Conservation (phyloP, 257 asterid species). For the Solanum chilense region DNA sequence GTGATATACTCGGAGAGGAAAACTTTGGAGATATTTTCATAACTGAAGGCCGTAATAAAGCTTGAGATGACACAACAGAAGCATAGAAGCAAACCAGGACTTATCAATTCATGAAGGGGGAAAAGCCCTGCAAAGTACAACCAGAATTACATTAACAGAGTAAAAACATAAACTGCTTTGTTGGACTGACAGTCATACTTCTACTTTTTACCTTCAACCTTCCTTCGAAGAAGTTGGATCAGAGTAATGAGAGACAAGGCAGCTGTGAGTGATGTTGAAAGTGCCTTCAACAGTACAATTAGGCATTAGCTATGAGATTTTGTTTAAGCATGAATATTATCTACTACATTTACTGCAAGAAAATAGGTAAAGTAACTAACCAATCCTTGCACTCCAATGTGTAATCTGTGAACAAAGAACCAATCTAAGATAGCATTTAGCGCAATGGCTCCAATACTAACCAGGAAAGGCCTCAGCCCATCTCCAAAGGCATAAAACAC, state of each 20-base stretch:
- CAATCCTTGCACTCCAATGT: slow-evolving; percentile 36
- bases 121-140: not conserved
- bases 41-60: not conserved
- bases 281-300: not conserved
- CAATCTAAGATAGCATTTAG: slow-evolving; percentile 36
- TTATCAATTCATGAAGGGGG: not conserved
- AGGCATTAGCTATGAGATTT: not conserved
- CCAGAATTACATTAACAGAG: not conserved
- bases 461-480: slow-evolving; percentile 25
- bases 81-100: not conserved
- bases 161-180: not conserved
- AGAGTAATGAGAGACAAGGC: not conserved
- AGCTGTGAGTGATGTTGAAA: not conserved
- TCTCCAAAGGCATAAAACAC: slow-evolving; percentile 38
- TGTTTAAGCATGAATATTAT: not conserved
- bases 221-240: slow-evolving; percentile 1
- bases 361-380: slow-evolving; percentile 2
- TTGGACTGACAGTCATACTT: not conserved
- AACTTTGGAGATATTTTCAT: not conserved
- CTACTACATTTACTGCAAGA: not conserved
- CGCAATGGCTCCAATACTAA: slow-evolving; percentile 27
- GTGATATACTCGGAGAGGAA: not conserved
- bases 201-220: not conserved
- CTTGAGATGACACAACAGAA: not conserved
- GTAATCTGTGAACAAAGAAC: slow-evolving; percentile 26